Evolutionary conservation across 768 basidiomycete genomes (phyloP).

Genomic region (Lactifluus hygrophoroides): DNA sequence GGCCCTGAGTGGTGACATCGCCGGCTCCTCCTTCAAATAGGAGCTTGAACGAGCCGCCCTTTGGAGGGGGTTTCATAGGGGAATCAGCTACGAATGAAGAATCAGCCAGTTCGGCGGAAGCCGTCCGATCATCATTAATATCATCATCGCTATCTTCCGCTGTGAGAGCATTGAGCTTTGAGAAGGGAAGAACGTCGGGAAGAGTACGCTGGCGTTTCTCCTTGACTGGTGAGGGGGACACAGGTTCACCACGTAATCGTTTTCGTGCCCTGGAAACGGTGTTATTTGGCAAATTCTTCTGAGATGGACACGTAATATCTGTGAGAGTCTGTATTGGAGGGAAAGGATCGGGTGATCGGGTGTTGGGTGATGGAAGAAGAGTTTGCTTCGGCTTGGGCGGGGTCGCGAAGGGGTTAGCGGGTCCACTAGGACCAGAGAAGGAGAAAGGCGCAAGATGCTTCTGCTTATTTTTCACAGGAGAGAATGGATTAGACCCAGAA

Average conservation of each 20-base stretch:
- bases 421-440: constrained; percentile 32
- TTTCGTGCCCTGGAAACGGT: constrained; percentile 67
- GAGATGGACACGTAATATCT: constrained; percentile 14
- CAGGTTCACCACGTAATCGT: constrained; percentile 72
- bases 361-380: constrained; percentile 21
- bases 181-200: constrained; percentile 35
- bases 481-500: constrained; percentile 66
- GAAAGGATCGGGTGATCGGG: constrained; percentile 36
- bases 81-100: constrained; percentile 60
- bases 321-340: constrained; percentile 27
- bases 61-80: constrained; percentile 52
- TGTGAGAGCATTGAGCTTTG: constrained; percentile 26
- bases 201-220: constrained; percentile 57
- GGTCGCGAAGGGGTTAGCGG: constrained; percentile 35
- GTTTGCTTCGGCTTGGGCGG: constrained; percentile 24
- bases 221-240: constrained; percentile 76
- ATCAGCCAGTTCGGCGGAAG: constrained; percentile 26
- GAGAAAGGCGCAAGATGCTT: constrained; percentile 20
- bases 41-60: constrained; percentile 53
- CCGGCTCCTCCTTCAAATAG: constrained; percentile 51
- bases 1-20: constrained; percentile 6
- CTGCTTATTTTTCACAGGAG: constrained; percentile 59
- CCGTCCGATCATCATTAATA: constrained; percentile 31
- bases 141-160: constrained; percentile 28
- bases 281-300: constrained; percentile 19